Conservation (phyloP, 352 stramenopile genomes). For the Globisporangium paroecandrum region DNA sequence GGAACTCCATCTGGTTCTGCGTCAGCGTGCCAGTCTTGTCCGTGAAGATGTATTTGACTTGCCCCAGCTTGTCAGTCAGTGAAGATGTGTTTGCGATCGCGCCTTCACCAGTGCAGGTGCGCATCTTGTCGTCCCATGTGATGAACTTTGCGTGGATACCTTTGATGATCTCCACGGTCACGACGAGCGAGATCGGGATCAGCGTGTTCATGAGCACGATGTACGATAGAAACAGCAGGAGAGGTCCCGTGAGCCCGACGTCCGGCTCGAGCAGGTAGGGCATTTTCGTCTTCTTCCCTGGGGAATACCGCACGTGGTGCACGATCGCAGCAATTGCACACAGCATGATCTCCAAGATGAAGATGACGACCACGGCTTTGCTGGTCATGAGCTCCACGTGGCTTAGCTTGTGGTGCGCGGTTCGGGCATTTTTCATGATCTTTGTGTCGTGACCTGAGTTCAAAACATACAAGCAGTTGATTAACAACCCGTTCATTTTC, state of each 20-base stretch:
- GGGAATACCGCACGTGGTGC: slow-evolving; percentile 26
- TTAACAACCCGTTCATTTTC: neutral
- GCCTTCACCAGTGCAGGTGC: slow-evolving; percentile 37
- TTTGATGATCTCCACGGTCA: slow-evolving; percentile 83
- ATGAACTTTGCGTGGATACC: slow-evolving; percentile 76
- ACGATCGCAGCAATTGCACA: slow-evolving; percentile 51
- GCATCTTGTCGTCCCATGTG: slow-evolving; percentile 70
- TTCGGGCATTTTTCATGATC: slow-evolving; percentile 85
- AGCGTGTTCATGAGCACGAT: slow-evolving; percentile 91
- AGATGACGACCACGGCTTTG: slow-evolving; percentile 70
- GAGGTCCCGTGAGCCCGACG: neutral
- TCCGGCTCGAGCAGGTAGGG: slow-evolving; percentile 14
- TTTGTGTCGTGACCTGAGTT: slow-evolving; percentile 79
- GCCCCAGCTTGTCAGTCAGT: slow-evolving; percentile 91
- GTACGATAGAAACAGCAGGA: slow-evolving; percentile 88
- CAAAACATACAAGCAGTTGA: neutral
- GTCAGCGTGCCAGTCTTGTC: slow-evolving; percentile 95
- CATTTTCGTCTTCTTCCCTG: slow-evolving; percentile 1
- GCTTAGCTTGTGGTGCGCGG: slow-evolving; percentile 80
- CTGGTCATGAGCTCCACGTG: slow-evolving; percentile 81
- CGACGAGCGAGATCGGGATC: slow-evolving; percentile 92
- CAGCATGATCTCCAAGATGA: slow-evolving; percentile 65
- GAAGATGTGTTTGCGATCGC: slow-evolving; percentile 86
- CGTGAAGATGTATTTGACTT: slow-evolving; percentile 91
- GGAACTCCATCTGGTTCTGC: slow-evolving; percentile 95